These are phyloP conservation scores for Phytopythium kandeliae DNA, from an alignment of 352 stramenopile species.

Conservation along the genomic window DNA sequence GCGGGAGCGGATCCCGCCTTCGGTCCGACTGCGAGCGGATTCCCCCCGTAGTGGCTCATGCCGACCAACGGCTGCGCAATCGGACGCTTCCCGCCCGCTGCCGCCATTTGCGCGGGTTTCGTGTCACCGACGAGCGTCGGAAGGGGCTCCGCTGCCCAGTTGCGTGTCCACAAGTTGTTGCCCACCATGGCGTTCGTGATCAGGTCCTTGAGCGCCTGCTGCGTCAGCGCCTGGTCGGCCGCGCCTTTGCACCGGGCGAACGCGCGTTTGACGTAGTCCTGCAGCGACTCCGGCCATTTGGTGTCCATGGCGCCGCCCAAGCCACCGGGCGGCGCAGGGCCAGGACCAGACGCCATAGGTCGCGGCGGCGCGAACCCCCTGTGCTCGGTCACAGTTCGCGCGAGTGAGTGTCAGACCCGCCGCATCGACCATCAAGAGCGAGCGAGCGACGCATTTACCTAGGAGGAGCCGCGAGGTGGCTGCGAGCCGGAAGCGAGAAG, in stretches of 20 bases:
- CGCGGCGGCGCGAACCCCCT: slow-evolving; percentile 15
- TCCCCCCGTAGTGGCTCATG: slow-evolving; percentile 3
- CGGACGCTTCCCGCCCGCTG: slow-evolving; percentile 2
- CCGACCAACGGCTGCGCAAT: slow-evolving; percentile 3
- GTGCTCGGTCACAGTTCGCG: neutral
- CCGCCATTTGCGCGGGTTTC: slow-evolving; percentile 13
- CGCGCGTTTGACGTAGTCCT: slow-evolving; percentile 84
- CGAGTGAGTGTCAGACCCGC: neutral
- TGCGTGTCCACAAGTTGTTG: slow-evolving; percentile 82
- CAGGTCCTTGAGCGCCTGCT: slow-evolving; percentile 74
- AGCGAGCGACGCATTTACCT: neutral
- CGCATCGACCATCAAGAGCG: no score
- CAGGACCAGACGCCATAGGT: slow-evolving; percentile 8
- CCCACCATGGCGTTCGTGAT: slow-evolving; percentile 83
- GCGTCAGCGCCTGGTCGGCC: slow-evolving; percentile 68
- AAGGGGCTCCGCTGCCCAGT: slow-evolving; percentile 73
- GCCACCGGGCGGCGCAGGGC: slow-evolving; percentile 7
- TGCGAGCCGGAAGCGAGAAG: slow-evolving; percentile 28
- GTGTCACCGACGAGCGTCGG: slow-evolving; percentile 59
- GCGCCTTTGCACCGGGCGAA: slow-evolving; percentile 76
- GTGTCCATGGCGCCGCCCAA: slow-evolving; percentile 21
- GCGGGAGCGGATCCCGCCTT: slow-evolving; percentile 11
- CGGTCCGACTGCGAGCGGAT: slow-evolving; percentile 6
- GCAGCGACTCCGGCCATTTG: slow-evolving; percentile 80
- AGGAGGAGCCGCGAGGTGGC: slow-evolving; percentile 5